These are phyloP conservation scores for Chlamydomonas eustigma DNA, from an alignment of 139 green algal genomes.

Conservation along the genomic window DNA sequence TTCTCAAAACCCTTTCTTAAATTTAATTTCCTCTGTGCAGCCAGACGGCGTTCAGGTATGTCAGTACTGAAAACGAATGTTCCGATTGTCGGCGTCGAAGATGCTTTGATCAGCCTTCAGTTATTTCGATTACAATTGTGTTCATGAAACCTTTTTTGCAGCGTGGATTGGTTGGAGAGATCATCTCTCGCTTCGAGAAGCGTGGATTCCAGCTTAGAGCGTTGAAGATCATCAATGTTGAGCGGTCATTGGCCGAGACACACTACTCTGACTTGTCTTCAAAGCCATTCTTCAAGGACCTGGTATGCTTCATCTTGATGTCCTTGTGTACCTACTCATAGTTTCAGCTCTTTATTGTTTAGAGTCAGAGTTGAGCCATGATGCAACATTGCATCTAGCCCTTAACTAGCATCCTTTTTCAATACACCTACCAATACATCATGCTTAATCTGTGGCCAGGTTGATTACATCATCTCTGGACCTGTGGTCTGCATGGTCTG, in stretches of 20 bases:
- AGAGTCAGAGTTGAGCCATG: not conserved
- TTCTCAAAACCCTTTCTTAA: not conserved
- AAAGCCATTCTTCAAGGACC: slow-evolving; percentile 84
- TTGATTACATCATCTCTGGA: slow-evolving; percentile 80
- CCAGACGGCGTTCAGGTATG: not conserved
- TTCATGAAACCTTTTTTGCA: slow-evolving; percentile 34
- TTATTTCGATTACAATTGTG: not conserved
- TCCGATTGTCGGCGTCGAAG: no score
- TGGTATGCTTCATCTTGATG: no score
- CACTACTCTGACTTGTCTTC: slow-evolving; percentile 87
- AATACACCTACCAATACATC: no score
- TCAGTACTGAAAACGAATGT: no score
- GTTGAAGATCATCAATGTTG: slow-evolving; percentile 82
- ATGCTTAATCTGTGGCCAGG: no score
- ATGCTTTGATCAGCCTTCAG: no score
- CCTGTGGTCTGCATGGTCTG: slow-evolving; percentile 89
- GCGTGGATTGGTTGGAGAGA: slow-evolving; percentile 62
- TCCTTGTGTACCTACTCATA: no score
- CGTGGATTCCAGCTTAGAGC: slow-evolving; percentile 76
- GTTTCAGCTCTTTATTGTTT: not conserved
- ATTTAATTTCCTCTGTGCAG: not conserved
- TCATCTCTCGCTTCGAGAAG: slow-evolving; percentile 76
- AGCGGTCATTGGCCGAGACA: slow-evolving; percentile 71
- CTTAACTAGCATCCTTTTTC: no score
- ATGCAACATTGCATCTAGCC: not conserved